Conservation (phyloP, 257 asterid species). For the Schizonepeta tenuifolia region DNA sequence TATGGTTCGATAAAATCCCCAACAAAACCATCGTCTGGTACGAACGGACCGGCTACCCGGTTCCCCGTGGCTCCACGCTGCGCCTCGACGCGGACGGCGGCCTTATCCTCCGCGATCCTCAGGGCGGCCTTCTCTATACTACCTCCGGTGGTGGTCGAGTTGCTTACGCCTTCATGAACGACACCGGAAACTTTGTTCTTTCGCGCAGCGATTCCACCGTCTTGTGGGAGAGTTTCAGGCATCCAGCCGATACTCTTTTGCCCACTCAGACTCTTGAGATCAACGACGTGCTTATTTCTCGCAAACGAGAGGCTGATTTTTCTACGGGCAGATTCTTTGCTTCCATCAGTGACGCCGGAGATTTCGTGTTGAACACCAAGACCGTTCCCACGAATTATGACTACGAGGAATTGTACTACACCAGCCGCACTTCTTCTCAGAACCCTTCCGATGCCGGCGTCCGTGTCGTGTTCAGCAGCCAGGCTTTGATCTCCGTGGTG, state of each 20-base stretch:
- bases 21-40: constrained; percentile 59
- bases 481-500: too few species aligned
- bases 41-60: constrained; percentile 35
- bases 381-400: constrained; percentile 29
- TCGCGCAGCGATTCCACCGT: constrained; percentile 11
- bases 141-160: constrained; percentile 7
- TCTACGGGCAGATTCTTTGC: constrained; percentile 53
- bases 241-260: constrained; percentile 43
- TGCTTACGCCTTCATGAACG: constrained; percentile 46
- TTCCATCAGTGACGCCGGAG: constrained; percentile 38
- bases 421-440: constrained; percentile 27
- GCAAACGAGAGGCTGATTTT: constrained; percentile 36
- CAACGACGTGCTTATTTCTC: constrained; percentile 32
- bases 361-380: constrained; percentile 43
- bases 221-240: constrained; percentile 52
- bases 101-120: constrained; percentile 46
- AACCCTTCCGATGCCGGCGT: constrained; percentile 34
- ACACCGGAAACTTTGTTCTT: constrained; percentile 59
- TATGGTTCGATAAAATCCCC: constrained; percentile 57
- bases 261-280: constrained; percentile 41
- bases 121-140: constrained; percentile 35
- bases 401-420: constrained; percentile 47
- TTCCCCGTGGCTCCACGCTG: constrained; percentile 46
- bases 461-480: too few species aligned
- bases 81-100: constrained; percentile 41